phyloP scores from a whole-genome alignment of 495 filamentous ascomycete genomes.

The Aspergillus conjunctus region DNA sequence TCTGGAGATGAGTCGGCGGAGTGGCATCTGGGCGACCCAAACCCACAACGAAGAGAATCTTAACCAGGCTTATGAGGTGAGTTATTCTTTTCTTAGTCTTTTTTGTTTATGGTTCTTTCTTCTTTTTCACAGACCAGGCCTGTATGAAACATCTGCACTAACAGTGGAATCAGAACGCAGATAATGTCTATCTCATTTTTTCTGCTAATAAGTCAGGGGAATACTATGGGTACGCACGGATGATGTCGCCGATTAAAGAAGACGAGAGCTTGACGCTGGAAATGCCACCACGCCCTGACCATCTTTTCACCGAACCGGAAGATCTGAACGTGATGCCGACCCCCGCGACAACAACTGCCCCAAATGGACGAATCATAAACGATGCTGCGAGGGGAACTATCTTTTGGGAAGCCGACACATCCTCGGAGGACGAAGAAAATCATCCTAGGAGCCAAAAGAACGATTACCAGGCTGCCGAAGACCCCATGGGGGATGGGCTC shows the following conservation, averaged over 20 bases:
- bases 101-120: neutral
- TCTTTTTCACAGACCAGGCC: neutral
- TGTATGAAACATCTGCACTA: slow-evolving; percentile 2
- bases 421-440: slow-evolving; percentile 51
- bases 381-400: slow-evolving; percentile 91
- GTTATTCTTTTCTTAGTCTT: slow-evolving; percentile 22
- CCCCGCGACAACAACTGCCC: slow-evolving; percentile 75
- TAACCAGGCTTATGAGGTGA: slow-evolving; percentile 84
- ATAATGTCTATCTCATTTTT: slow-evolving; percentile 94
- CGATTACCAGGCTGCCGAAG: slow-evolving; percentile 38
- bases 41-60: slow-evolving; percentile 84
- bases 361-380: slow-evolving; percentile 86
- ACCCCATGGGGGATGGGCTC: slow-evolving; percentile 37
- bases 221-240: slow-evolving; percentile 94
- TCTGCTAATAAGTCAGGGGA: slow-evolving; percentile 98
- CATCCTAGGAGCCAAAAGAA: slow-evolving; percentile 37
- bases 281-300: slow-evolving; percentile 46
- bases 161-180: slow-evolving; percentile 57
- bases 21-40: slow-evolving; percentile 92
- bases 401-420: slow-evolving; percentile 89
- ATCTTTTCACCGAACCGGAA: slow-evolving; percentile 58
- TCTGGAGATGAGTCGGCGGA: slow-evolving; percentile 84
- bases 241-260: slow-evolving; percentile 82
- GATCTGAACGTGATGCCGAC: slow-evolving; percentile 69
- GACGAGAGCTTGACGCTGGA: slow-evolving; percentile 69